phyloP scores from a whole-genome alignment of 352 stramenopile genomes.

The Elongisporangium anandrum region DNA sequence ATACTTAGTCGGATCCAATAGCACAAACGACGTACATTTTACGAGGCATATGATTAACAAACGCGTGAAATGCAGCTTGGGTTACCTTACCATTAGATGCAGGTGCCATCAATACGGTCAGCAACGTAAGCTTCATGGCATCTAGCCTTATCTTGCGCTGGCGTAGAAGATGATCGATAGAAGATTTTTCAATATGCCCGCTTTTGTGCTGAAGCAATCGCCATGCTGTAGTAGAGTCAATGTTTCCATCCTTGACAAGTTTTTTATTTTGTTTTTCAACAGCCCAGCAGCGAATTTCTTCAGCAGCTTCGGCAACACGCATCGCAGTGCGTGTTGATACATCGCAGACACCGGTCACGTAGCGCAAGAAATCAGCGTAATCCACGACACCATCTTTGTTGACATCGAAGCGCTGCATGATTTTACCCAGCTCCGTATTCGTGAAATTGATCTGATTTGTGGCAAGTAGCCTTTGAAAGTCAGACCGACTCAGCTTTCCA shows the following conservation, averaged over 20 bases:
- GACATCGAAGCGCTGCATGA: conserved; percentile 77
- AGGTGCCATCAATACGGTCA: conserved; percentile 65
- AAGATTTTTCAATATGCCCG: conserved; percentile 40
- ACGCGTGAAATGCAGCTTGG: conserved; percentile 58
- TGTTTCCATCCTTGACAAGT: conserved; percentile 71
- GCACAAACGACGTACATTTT: conserved; percentile 53
- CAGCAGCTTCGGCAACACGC: conserved; percentile 52
- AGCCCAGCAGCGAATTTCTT: conserved; percentile 65
- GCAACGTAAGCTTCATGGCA: conserved; percentile 38
- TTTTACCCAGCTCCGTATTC: conserved; percentile 66
- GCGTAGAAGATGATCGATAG: conserved; percentile 61
- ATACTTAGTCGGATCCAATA: too few relatives aligned
- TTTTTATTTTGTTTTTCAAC: conserved; percentile 78
- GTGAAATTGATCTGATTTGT: conserved; percentile 67
- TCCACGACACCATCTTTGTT: conserved; percentile 75
- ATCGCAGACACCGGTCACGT: conserved; percentile 74
- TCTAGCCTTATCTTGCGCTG: conserved; percentile 50
- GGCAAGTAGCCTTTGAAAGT: conserved; percentile 73
- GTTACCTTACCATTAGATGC: conserved; percentile 58
- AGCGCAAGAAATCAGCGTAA: conserved; percentile 75
- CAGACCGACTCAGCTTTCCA: conserved; percentile 52
- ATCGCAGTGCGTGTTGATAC: conserved; percentile 40
- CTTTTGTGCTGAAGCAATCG: conserved; percentile 56
- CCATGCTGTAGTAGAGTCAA: conserved; percentile 73
- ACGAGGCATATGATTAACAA: conserved; percentile 77